A percentile compares a stretch with the other conserved stretches of the same genome.
These are phyloP conservation scores for Umbelopsis ramanniana DNA, from an alignment of 192 early-diverging fungal species.

Conservation along the genomic window DNA sequence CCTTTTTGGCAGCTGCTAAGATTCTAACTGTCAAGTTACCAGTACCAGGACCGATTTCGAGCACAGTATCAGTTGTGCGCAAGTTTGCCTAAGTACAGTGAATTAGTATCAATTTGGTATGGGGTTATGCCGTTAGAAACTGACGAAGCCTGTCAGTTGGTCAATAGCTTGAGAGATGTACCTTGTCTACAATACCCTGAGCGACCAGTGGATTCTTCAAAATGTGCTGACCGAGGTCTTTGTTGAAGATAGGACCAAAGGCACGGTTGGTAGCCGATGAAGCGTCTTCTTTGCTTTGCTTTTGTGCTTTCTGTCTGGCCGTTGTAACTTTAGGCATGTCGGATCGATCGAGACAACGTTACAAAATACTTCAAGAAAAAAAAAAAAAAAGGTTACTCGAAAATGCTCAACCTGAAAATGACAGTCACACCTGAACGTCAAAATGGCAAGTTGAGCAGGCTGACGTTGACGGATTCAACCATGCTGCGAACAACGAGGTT, in stretches of 20 bases:
- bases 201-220: constrained; percentile 97
- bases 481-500: constrained; percentile 18
- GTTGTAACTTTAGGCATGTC: constrained; percentile 18
- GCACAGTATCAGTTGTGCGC: constrained; percentile 71
- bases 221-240: constrained; percentile 97
- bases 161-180: constrained; percentile 25
- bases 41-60: constrained; percentile 98
- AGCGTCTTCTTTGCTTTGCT: constrained; percentile 41
- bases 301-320: constrained; percentile 21
- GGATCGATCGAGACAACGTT: background rate
- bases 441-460: background rate
- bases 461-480: background rate
- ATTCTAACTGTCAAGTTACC: constrained; percentile 98
- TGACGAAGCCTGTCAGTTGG: background rate
- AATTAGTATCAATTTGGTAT: no score
- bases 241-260: constrained; percentile 94
- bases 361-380: background rate
- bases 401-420: background rate
- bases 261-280: constrained; percentile 47
- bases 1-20: constrained; percentile 90
- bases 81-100: constrained; percentile 46
- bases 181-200: constrained; percentile 97
- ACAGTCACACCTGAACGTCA: background rate
- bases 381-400: background rate
- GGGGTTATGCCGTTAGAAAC: no score